Percentiles rank a stretch among this genome's conserved stretches.
Conservation (phyloP, 2,329 filamentous ascomycete species). For the Cladosporium sp. region DNA sequence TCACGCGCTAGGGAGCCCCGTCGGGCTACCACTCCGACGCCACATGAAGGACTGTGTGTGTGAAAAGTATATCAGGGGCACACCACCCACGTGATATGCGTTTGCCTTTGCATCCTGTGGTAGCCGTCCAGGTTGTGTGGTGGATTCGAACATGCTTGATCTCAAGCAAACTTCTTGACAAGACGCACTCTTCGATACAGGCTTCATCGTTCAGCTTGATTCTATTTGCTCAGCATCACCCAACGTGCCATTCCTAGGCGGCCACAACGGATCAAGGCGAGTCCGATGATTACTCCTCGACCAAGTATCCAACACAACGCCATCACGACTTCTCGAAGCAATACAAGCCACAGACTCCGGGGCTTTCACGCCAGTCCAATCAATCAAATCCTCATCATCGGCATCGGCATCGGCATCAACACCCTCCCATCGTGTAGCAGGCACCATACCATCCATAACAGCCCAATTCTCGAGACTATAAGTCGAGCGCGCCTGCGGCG, state of each 20-base stretch:
- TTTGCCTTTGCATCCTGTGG: no score
- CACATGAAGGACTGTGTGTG: no score
- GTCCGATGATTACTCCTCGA: not conserved
- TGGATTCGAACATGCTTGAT: no score
- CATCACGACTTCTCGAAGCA: slow-evolving; percentile 2
- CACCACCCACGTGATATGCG: no score
- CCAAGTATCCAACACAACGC: slow-evolving; percentile 1
- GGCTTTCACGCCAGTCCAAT: not conserved
- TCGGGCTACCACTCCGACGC: no score
- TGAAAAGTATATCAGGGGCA: no score
- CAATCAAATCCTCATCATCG: slow-evolving; percentile 3
- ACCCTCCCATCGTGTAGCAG: not conserved
- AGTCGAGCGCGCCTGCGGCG: slow-evolving; percentile 2
- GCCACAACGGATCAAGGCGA: slow-evolving; percentile 8
- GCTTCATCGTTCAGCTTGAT: no score
- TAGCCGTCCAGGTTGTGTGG: no score
- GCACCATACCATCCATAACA: not conserved
- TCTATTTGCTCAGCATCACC: no score
- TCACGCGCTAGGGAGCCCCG: no score
- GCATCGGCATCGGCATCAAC: not conserved
- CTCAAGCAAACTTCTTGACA: no score
- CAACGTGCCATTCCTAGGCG: not conserved
- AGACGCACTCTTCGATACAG: no score
- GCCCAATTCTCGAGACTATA: slow-evolving; percentile 6
- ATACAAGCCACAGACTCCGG: slow-evolving; percentile 6